Evolutionary conservation across 1,284 basidiomycete genomes (phyloP), one percentile per base, ranked within the genome.

Genomic region (Wolfiporia cocos): DNA sequence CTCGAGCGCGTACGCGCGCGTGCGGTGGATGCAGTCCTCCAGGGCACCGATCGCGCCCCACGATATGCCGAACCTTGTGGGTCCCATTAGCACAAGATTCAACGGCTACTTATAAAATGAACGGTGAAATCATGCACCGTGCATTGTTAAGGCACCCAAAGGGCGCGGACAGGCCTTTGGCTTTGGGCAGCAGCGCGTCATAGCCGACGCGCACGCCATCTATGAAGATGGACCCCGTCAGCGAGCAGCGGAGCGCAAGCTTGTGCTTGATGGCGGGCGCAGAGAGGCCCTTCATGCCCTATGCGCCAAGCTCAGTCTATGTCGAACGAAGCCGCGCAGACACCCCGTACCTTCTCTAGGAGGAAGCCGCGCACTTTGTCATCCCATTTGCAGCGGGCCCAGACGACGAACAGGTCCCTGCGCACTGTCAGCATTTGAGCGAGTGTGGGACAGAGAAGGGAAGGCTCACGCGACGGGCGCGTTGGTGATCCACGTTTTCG

Each of bases 401-500:
- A 98, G 34, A 99, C 71, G 32, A 99, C 71, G 56, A 96, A 93
- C 2, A 93, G 59, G 49, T 92, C 87, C 4, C 86, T 89, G 43
- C 9, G 22, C 19, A n/a, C 7, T 5, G 22, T 33, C 2, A 19
- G 39, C 30, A 41, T 36, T 35, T 12, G 33, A 32, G 31, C 43
- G 17, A 2, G 15, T 20, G 24, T 5, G 2, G 32, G 19, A 30
- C 15, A 23, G 14, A 20, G 33, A n/a, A 35, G 35, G 10, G 11
- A 24, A 18, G 22, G 20, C 81, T 63, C 66, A 90, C 78, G 90
- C 89, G 39, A 86, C 78, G 11, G 91, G 90, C 1, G 90, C 78
- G 58, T 95, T 96, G 26, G 91, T 82, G 58, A 98, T 97, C 93
- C 94, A 98, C 0, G 92, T 97, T 72, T 98, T 98, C 64, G 85